Conservation (phyloP, 2,329 filamentous ascomycete genomes). For the Dothidotthia symphoricarpi region DNA sequence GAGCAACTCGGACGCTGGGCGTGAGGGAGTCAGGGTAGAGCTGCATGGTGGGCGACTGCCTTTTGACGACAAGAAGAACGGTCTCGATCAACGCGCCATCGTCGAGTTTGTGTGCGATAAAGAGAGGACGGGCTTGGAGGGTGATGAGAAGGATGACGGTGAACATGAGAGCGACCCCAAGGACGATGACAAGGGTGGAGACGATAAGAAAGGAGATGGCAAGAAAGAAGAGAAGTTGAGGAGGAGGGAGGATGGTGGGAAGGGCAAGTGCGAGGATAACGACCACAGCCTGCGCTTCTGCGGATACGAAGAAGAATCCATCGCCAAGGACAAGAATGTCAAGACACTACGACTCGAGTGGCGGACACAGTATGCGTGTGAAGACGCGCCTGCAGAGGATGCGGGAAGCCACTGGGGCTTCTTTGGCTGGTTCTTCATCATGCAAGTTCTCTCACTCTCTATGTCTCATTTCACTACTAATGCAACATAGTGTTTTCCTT, state of each 20-base stretch:
- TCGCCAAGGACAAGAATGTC: constrained; percentile 49
- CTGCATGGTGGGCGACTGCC: constrained; percentile 60
- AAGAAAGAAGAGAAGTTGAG: constrained; percentile 18
- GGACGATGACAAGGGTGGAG: constrained; percentile 39
- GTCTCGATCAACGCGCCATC: constrained; percentile 66
- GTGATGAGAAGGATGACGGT: constrained; percentile 59
- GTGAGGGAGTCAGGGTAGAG: constrained; percentile 70
- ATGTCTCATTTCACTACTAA: background rate
- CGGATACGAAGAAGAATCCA: constrained; percentile 60
- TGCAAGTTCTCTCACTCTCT: constrained; percentile 59
- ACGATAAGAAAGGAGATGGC: constrained; percentile 19
- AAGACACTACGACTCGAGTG: constrained; percentile 75
- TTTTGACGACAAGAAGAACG: constrained; percentile 48
- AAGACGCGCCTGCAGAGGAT: constrained; percentile 45
- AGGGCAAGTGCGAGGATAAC: constrained; percentile 34
- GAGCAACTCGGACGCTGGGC: constrained; percentile 62
- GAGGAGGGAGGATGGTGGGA: constrained; percentile 34
- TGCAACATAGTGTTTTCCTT: constrained; percentile 69
- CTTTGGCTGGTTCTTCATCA: constrained; percentile 94
- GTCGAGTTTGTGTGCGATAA: constrained; percentile 83
- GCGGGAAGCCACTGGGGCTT: constrained; percentile 75
- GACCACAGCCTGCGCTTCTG: constrained; percentile 68
- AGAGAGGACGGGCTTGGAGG: constrained; percentile 69
- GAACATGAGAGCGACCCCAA: constrained; percentile 53
- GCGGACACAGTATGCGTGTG: constrained; percentile 83